Conservation (phyloP, 805 yeast genomes). For the Candida tallmaniae region DNA sequence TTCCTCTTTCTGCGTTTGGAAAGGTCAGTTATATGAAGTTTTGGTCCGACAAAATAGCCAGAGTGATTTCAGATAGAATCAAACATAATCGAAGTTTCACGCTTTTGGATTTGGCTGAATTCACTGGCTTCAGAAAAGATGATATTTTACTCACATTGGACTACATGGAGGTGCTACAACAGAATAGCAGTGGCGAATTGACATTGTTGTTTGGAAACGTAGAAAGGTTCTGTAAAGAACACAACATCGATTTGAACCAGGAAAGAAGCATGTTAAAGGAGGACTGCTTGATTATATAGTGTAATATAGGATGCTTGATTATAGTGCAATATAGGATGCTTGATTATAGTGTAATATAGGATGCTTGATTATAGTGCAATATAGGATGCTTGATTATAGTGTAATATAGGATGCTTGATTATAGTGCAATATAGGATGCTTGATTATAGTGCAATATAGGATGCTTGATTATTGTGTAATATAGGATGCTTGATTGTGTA, state of each 20-base stretch:
- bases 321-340: not conserved
- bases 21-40: conserved; percentile 62
- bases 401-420: too few species aligned
- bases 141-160: conserved; percentile 60
- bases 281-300: conserved; percentile 22
- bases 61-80: conserved; percentile 10
- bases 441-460: too few species aligned
- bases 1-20: conserved; percentile 85
- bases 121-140: conserved; percentile 60
- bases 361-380: too few species aligned
- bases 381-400: too few species aligned
- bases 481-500: too few species aligned
- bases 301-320: not conserved
- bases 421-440: too few species aligned
- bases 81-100: conserved; percentile 24
- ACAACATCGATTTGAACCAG: conserved; percentile 20
- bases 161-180: conserved; percentile 38
- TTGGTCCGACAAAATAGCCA: conserved; percentile 56
- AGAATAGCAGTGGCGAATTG: conserved; percentile 1
- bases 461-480: too few species aligned
- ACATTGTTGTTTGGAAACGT: conserved; percentile 15
- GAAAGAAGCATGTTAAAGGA: conserved; percentile 25
- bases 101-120: conserved; percentile 45
- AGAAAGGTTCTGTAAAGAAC: conserved; percentile 24
- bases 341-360: not conserved